Percentiles rank a stretch among this genome's conserved stretches.
phyloP scores from a whole-genome alignment of 768 basidiomycete genomes.

The Suillus hirtellus region DNA sequence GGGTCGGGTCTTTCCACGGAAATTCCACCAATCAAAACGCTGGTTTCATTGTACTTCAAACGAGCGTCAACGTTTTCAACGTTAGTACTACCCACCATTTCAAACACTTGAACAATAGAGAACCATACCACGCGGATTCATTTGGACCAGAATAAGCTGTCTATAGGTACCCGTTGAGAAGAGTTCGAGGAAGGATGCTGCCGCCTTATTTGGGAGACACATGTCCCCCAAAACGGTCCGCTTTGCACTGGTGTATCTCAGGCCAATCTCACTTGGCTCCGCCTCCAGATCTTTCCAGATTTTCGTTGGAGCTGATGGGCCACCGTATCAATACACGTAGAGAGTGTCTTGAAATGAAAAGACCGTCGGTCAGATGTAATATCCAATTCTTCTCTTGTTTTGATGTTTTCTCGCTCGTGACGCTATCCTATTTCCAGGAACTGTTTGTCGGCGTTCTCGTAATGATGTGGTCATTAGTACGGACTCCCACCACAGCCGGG shows the following conservation, averaged over 20 bases:
- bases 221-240: slow-evolving; percentile 5
- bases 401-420: not conserved
- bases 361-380: slow-evolving; percentile 13
- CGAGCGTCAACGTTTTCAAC: not conserved
- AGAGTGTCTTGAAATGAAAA: slow-evolving; percentile 6
- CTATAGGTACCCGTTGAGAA: slow-evolving; percentile 1
- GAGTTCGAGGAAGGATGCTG: slow-evolving; percentile 3
- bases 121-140: not conserved
- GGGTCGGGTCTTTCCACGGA: not conserved
- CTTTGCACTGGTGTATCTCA: slow-evolving; percentile 3
- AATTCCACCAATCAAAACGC: slow-evolving; percentile 4
- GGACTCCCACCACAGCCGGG: slow-evolving; percentile 31
- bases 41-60: not conserved
- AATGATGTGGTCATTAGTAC: slow-evolving; percentile 34
- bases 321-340: not conserved
- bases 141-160: not conserved
- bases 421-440: slow-evolving; percentile 5
- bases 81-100: not conserved
- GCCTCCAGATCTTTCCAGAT: slow-evolving; percentile 3
- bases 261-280: slow-evolving; percentile 7
- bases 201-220: slow-evolving; percentile 3
- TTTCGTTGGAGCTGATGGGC: slow-evolving; percentile 5
- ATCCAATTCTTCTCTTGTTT: not conserved
- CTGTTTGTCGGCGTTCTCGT: slow-evolving; percentile 28
- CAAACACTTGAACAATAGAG: not conserved